Conservation (phyloP, 345 rosid species). For the Physaria fendleri region DNA sequence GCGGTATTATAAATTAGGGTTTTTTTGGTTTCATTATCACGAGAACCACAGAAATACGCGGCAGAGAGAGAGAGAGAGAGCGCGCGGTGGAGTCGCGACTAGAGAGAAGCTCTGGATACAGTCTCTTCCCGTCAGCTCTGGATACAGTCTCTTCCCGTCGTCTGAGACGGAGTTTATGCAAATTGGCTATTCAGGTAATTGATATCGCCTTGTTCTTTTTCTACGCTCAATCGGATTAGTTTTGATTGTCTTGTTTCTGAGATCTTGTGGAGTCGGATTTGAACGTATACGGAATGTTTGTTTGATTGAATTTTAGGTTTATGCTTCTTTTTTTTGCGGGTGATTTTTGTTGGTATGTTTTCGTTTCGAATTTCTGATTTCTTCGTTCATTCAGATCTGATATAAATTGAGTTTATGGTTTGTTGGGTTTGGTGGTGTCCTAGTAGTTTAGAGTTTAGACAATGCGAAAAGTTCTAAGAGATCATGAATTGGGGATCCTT, state of each 20-base stretch:
- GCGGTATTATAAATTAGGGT: constrained; percentile 17
- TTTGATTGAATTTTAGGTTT: not conserved
- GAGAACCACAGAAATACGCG: constrained; percentile 22
- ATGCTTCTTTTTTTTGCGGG: not conserved
- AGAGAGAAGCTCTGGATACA: constrained; percentile 59
- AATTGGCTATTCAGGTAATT: constrained; percentile 54
- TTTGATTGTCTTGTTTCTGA: not conserved
- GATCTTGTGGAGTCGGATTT: not conserved
- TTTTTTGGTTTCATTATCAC: constrained; percentile 6
- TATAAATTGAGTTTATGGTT: not conserved
- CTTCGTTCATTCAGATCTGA: not conserved
- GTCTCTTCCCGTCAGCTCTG: constrained; percentile 64
- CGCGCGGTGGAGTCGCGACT: constrained; percentile 17
- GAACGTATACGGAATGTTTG: not conserved
- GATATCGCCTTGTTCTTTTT: not conserved
- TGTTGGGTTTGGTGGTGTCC: not conserved
- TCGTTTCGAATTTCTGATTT: constrained; percentile 1
- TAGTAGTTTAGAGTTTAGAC: not conserved
- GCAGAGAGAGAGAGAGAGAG: constrained; percentile 17
- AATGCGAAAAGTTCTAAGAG: not conserved
- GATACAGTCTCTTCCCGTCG: constrained; percentile 67
- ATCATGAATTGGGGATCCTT: not conserved
- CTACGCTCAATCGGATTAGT: constrained; percentile 19
- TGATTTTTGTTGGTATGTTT: not conserved
- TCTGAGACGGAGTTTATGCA: constrained; percentile 77